phyloP scores from a whole-genome alignment of 2,329 filamentous ascomycete genomes.

The Fusarium sp. region DNA sequence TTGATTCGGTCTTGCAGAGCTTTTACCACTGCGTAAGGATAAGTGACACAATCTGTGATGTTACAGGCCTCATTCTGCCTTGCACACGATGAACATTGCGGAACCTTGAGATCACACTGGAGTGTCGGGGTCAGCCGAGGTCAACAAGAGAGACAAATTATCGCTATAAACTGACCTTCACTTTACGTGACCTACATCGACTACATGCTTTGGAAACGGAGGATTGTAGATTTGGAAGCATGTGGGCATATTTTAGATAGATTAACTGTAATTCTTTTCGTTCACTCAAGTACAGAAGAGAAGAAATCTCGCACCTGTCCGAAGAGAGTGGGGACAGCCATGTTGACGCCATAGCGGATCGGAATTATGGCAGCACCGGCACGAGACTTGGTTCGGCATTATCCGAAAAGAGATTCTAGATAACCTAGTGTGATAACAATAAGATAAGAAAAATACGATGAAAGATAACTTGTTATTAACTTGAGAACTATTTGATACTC shows the following conservation, averaged over 20 bases:
- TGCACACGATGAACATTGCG: not conserved
- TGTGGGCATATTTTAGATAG: not conserved
- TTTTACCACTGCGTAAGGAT: not conserved
- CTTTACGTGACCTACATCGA: constrained; percentile 1
- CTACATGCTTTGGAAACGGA: not conserved
- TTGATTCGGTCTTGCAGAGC: not conserved
- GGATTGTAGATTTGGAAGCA: not conserved
- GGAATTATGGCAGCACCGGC: not conserved
- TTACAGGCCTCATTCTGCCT: not conserved
- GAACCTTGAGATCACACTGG: not conserved
- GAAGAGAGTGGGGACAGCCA: not conserved
- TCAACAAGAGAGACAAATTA: fast-evolving
- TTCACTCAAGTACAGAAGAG: too few species aligned
- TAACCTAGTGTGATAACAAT: too few species aligned
- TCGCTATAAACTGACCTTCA: not conserved
- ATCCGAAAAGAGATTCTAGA: too few species aligned
- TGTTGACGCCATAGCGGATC: not conserved
- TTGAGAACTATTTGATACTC: too few species aligned
- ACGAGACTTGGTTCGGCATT: not conserved
- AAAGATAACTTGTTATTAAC: fast-evolving
- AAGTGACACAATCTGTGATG: not conserved
- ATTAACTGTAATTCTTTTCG: fast-evolving
- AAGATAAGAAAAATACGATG: too few species aligned
- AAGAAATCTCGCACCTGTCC: constrained; percentile 1
- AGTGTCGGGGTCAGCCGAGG: not conserved